Evolutionary conservation across 2,329 filamentous ascomycete species (phyloP).

Genomic region (Cyphellophora attinorum): DNA sequence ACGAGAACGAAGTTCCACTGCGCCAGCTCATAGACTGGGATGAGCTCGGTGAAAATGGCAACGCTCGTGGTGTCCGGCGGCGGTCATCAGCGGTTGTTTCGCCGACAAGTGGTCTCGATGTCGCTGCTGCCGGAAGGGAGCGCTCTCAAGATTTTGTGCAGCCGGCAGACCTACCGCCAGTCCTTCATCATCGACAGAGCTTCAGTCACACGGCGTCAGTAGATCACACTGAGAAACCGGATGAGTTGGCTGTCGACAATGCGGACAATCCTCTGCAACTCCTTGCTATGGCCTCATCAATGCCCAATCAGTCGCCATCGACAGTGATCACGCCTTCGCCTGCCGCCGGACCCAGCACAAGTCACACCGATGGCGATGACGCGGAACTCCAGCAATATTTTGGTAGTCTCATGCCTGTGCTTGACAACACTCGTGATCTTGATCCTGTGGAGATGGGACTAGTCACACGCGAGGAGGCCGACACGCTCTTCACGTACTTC

Average conservation of each 20-base stretch:
- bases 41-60: slow-evolving; percentile 25
- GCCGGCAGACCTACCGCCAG: slow-evolving; percentile 1
- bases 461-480: slow-evolving; percentile 56
- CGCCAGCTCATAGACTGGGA: slow-evolving; percentile 43
- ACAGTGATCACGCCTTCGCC: slow-evolving; percentile 44
- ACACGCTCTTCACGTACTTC: slow-evolving; percentile 54
- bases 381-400: slow-evolving; percentile 56
- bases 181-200: slow-evolving; percentile 9
- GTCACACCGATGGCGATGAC: slow-evolving; percentile 25
- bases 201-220: slow-evolving; percentile 24
- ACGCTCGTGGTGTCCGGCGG: slow-evolving; percentile 10
- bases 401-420: slow-evolving; percentile 50
- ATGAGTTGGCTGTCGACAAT: slow-evolving; percentile 56
- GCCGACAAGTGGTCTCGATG: neutral
- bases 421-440: slow-evolving; percentile 54
- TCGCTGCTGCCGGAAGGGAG: no score
- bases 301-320: slow-evolving; percentile 13
- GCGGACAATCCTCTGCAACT: slow-evolving; percentile 67
- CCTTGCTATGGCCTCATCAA: slow-evolving; percentile 58
- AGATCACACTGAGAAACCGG: slow-evolving; percentile 29
- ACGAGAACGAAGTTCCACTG: slow-evolving; percentile 36
- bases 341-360: slow-evolving; percentile 24
- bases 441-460: slow-evolving; percentile 63
- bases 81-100: slow-evolving; percentile 3
- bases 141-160: slow-evolving; percentile 7